Conservation (phyloP, 2,329 filamentous ascomycete genomes). For the Whalleya microplaca region DNA sequence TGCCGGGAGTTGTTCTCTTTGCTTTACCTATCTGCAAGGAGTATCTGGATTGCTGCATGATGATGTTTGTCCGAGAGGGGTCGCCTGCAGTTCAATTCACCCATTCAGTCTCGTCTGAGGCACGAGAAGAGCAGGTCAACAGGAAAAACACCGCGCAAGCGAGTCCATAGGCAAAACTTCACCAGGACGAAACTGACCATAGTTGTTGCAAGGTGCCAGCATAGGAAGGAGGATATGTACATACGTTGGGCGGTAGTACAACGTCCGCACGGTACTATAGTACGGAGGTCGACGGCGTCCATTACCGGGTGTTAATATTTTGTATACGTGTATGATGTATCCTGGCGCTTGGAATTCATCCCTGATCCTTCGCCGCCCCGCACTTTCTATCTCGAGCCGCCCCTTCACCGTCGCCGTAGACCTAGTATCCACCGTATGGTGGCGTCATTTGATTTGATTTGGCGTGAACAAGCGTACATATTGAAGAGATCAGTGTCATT, state of each 20-base stretch:
- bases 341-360: slow-evolving; percentile 3
- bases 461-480: slow-evolving; percentile 22
- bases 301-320: slow-evolving; percentile 11
- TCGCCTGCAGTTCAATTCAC: slow-evolving; percentile 11
- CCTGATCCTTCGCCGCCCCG: slow-evolving; percentile 23
- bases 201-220: slow-evolving; percentile 16
- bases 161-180: slow-evolving; percentile 16
- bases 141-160: slow-evolving; percentile 21
- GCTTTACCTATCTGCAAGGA: slow-evolving; percentile 23
- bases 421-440: slow-evolving; percentile 15
- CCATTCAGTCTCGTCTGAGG: not conserved
- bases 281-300: not conserved
- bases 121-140: slow-evolving; percentile 8
- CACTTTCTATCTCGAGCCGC: slow-evolving; percentile 27
- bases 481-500: slow-evolving; percentile 16
- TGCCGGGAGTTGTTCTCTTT: slow-evolving; percentile 26
- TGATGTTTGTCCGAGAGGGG: slow-evolving; percentile 28
- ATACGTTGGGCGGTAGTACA: slow-evolving; percentile 13
- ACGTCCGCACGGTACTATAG: slow-evolving; percentile 8
- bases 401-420: slow-evolving; percentile 17
- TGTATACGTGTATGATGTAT: not conserved
- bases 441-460: slow-evolving; percentile 27
- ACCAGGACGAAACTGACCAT: too few species aligned
- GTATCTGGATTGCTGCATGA: slow-evolving; percentile 26
- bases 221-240: slow-evolving; percentile 15